phyloP scores from a whole-genome alignment of 352 stramenopile species.

The Pythium guiyangense region DNA sequence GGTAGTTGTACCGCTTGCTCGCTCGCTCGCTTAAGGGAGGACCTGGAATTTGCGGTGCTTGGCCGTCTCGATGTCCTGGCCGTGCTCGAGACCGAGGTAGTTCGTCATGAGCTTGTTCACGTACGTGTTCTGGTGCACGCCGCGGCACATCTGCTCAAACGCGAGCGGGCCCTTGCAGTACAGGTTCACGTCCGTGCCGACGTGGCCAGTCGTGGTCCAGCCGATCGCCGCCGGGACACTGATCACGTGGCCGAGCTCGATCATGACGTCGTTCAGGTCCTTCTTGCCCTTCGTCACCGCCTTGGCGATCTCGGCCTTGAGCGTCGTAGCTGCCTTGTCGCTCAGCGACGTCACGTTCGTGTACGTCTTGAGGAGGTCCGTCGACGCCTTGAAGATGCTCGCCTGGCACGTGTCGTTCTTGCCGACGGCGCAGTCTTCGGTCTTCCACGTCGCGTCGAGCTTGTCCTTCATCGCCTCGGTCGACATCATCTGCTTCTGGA shows the following conservation, averaged over 20 bases:
- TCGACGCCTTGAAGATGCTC: slow-evolving; percentile 27
- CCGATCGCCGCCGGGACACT: slow-evolving; percentile 36
- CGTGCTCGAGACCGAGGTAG: slow-evolving; percentile 57
- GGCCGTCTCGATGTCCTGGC: slow-evolving; percentile 52
- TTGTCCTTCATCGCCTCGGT: slow-evolving; percentile 48
- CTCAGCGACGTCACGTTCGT: slow-evolving; percentile 45
- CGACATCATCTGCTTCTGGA: slow-evolving; percentile 55
- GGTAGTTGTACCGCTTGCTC: not conserved
- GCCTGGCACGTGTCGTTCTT: slow-evolving; percentile 45
- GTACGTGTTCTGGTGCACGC: slow-evolving; percentile 62
- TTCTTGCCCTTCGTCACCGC: slow-evolving; percentile 35
- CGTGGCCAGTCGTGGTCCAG: slow-evolving; percentile 62
- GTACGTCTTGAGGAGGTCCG: slow-evolving; percentile 41
- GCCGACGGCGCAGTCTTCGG: slow-evolving; percentile 22
- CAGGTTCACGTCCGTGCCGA: slow-evolving; percentile 68
- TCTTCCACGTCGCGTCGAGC: slow-evolving; percentile 28
- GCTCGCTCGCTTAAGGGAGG: slow-evolving; percentile 9
- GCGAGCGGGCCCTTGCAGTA: slow-evolving; percentile 62
- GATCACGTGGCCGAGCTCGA: slow-evolving; percentile 52
- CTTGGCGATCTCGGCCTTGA: slow-evolving; percentile 33
- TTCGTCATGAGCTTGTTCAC: slow-evolving; percentile 76
- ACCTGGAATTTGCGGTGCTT: slow-evolving; percentile 38
- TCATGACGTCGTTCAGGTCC: slow-evolving; percentile 38
- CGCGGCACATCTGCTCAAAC: slow-evolving; percentile 61
- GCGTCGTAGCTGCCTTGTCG: slow-evolving; percentile 19